Evolutionary conservation across 106 monocot genomes (phyloP).

Genomic region (Dendrobium officinale): DNA sequence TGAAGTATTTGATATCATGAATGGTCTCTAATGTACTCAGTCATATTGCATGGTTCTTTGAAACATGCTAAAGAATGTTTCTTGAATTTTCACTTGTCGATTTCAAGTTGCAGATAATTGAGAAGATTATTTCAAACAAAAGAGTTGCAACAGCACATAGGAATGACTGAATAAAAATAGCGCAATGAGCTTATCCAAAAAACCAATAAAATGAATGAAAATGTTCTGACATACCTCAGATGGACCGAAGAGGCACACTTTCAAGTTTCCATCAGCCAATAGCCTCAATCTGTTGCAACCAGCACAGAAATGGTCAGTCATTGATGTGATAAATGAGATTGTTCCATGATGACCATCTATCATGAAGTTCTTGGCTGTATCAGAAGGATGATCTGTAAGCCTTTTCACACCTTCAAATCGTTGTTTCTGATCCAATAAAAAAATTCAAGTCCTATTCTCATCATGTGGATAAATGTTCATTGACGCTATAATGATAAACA

Average conservation of each 20-base stretch:
- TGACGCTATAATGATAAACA: slow-evolving; percentile 4
- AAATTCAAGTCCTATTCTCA: background rate
- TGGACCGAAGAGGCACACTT: slow-evolving; percentile 97
- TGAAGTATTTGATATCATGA: too few species aligned
- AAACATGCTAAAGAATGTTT: too few species aligned
- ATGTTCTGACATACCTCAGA: slow-evolving; percentile 63
- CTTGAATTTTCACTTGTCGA: too few species aligned
- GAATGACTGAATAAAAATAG: background rate
- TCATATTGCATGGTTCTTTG: too few species aligned
- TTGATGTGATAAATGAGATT: slow-evolving; percentile 95
- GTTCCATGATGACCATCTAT: slow-evolving; percentile 84
- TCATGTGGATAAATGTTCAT: background rate
- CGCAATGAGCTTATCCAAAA: background rate
- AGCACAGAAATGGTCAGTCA: slow-evolving; percentile 95
- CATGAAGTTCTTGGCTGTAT: slow-evolving; percentile 87
- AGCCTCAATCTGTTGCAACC: slow-evolving; percentile 96
- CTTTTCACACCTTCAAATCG: slow-evolving; percentile 49
- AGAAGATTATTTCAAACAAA: background rate
- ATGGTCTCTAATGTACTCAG: too few species aligned
- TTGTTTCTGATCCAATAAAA: slow-evolving; percentile 29
- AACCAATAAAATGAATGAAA: background rate
- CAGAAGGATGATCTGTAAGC: slow-evolving; percentile 66
- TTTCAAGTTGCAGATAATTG: too few species aligned
- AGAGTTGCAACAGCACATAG: background rate
- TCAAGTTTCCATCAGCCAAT: slow-evolving; percentile 98